Evolutionary conservation across 2,329 filamentous ascomycete genomes (phyloP), one percentile per base, ranked within the genome.

Genomic region (Stromatinia cepivora): DNA sequence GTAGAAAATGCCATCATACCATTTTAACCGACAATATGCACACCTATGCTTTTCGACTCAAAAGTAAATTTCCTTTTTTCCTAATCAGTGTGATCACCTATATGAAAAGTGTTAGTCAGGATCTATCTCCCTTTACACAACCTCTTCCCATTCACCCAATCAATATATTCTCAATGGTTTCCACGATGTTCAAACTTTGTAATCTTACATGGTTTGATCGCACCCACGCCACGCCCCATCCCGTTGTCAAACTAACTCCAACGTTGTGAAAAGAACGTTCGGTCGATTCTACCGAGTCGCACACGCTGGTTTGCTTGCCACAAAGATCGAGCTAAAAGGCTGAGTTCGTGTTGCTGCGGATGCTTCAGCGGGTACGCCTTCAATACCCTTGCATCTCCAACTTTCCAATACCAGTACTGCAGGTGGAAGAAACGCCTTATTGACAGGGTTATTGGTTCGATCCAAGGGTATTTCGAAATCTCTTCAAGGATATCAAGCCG

Each of bases 281-380:
- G 66, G 67, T 69, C 67, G 67, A 39, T 64, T 69, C 71, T 70
- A 63, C 70, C 73, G 71, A 76, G 73, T 75, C 58, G 72, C 46
- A 72, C 71, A 56, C 42, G 71, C 62, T 48, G 58, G 67, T 71
- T 73, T 72, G 70, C 70, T 72, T 72, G 72, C 71, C 74, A 75
- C 67, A 50, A 57, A 65, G 39, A 61, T 54, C 57, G 57, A 48
- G 56, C 69, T 56, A 69, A 67, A 58, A 52, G 52, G 65, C 61
- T 63, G 63, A 70, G 70, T 69, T 74, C 70, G 74, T 74, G 71
- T 73, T 62, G 70, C 71, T 69, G 71, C 71, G 70, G 70, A 69
- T 65, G 52, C 61, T 66, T 53, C 58, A 28, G 58, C 66, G 57
- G 66, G 48, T 68, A 64, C 66, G 58, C 54, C 45, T 53, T 53